Evolutionary conservation across 441 rosid species (phyloP), one percentile per base, ranked within the genome.

Genomic region (Omphalea diandra): DNA sequence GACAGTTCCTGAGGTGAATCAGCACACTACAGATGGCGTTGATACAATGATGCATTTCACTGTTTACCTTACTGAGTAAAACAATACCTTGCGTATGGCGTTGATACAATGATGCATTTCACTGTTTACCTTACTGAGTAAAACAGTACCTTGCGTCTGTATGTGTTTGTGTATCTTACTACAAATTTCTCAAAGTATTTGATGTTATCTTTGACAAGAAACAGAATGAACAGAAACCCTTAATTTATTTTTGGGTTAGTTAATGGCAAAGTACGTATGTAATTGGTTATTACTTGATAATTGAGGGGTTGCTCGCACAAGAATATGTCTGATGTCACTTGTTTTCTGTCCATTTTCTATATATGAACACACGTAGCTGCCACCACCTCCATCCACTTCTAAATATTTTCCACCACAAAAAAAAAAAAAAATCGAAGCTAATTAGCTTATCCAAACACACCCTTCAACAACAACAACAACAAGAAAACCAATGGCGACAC

Each of bases 401-500:
- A 17, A 15, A 15, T 26, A 24, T 9, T 46, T n/a, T 41, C 64
- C 47, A 7, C 75, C 75, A 63, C 60, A 36, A 31, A 69, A 53
- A 26, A 11, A 0, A 3, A 18, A 3, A 44, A 18, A n/a, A 29
- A 53, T 0, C 1, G 0, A 24, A 40, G n/a, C 31, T 26, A 1
- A 9, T 53, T 26, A 12, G 29, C 70, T 75, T 73, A 84, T 75
- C 82, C 68, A 55, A 36, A 49, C 43, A 10, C 9, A 63, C n/a
- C 24, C 3, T 2, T 22, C n/a, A 69, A 11, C 26, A 24, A 5
- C 31, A 36, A n/a, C 29, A 53, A 12, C 2, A 18, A 22, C 46
- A n/a, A n/a, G n/a, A 18, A 38, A 55, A 58, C 54, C 50, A 64
- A 86, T 82, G 90, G 90, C 89, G 26, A 31, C 69, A 12, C 75